These are phyloP conservation scores for Bassia scoparia DNA, from an alignment of 148 eudicot genomes.

Conservation along the genomic window DNA sequence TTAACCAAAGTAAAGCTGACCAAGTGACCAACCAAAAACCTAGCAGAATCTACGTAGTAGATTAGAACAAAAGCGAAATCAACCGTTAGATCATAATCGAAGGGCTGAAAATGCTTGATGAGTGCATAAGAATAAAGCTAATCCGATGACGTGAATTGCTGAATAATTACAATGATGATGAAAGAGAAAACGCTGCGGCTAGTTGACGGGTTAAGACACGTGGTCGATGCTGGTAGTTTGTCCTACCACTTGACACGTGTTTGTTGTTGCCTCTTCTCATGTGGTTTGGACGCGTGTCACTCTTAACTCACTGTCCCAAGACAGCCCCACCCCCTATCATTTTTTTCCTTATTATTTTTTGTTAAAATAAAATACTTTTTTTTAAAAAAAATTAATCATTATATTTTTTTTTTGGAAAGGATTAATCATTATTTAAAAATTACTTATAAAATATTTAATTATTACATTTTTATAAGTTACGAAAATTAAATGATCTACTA, in stretches of 20 bases:
- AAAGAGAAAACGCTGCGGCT: constrained; percentile 28
- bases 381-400: no score
- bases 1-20: background rate
- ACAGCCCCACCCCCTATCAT: constrained; percentile 3
- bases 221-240: background rate
- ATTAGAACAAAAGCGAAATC: background rate
- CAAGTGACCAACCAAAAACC: background rate
- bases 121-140: background rate
- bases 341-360: background rate
- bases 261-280: constrained; percentile 1
- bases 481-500: no score
- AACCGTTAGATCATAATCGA: background rate
- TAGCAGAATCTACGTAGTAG: background rate
- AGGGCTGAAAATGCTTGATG: background rate
- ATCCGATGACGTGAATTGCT: background rate
- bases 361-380: background rate
- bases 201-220: constrained; percentile 24
- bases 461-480: no score
- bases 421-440: no score
- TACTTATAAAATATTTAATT: no score
- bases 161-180: constrained; percentile 5
- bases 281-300: constrained; percentile 15
- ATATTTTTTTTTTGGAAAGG: no score
- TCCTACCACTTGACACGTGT: constrained; percentile 14
- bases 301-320: background rate